phyloP scores from a whole-genome alignment of 2,329 filamentous ascomycete genomes.

The Alternaria triticina region DNA sequence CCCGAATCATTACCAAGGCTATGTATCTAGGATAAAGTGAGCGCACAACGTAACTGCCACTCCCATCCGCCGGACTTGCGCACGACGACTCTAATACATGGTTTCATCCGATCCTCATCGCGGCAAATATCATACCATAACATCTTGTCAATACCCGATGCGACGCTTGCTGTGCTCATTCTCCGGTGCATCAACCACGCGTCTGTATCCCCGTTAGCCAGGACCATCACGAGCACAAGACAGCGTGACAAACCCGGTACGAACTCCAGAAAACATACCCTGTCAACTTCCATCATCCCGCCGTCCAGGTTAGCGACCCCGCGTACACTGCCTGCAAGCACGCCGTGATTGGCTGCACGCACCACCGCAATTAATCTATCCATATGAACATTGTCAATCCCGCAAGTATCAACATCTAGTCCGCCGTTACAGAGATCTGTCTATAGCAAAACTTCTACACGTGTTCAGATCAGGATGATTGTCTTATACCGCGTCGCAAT shows the following conservation, averaged over 20 bases:
- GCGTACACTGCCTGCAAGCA: background rate
- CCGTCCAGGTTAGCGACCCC: slow-evolving; percentile 8
- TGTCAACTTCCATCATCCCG: slow-evolving; percentile 3
- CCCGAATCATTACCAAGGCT: background rate
- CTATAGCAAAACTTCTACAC: slow-evolving; percentile 38
- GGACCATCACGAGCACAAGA: background rate
- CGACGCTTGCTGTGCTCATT: background rate
- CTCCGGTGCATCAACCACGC: background rate
- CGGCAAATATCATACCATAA: background rate
- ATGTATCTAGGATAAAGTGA: background rate
- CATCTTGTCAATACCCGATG: background rate
- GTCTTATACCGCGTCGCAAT: slow-evolving; percentile 29
- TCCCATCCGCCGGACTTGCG: background rate
- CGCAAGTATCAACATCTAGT: slow-evolving; percentile 26
- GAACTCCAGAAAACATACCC: background rate
- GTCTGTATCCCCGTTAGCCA: background rate
- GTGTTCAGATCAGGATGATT: slow-evolving; percentile 35
- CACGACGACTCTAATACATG: background rate
- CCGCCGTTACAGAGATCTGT: slow-evolving; percentile 30
- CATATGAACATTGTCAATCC: slow-evolving; percentile 45
- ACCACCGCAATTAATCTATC: slow-evolving; percentile 45
- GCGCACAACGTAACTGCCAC: background rate
- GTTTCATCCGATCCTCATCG: background rate
- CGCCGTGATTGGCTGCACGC: slow-evolving; percentile 33
- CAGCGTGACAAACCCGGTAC: background rate